Evolutionary conservation across 2,329 filamentous ascomycete species (phyloP).

Genomic region (Sphaerulina musiva): DNA sequence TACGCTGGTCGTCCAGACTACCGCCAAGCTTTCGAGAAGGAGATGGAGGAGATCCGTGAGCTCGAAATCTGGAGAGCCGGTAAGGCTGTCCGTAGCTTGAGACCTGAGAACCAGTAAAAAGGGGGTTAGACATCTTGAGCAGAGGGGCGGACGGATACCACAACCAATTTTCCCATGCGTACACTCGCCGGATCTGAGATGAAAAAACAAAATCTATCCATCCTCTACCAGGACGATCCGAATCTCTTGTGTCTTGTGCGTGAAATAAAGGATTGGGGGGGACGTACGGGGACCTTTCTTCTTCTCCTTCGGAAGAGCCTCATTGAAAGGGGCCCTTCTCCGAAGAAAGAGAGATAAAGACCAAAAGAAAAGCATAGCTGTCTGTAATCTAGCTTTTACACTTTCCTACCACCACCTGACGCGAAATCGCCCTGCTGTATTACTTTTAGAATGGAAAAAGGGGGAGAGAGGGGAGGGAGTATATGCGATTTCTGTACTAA

Average conservation of each 20-base stretch:
- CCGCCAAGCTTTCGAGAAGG: constrained; percentile 92
- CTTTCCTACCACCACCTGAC: neutral
- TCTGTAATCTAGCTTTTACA: neutral
- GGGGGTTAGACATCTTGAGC: neutral
- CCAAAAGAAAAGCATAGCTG: neutral
- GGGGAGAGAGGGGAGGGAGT: too few species aligned
- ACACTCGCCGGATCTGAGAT: neutral
- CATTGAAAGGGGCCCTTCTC: too few species aligned
- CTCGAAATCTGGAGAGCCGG: constrained; percentile 99
- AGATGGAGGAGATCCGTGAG: constrained; percentile 97
- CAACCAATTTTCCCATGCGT: neutral
- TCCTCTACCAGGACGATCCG: neutral
- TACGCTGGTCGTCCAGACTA: constrained; percentile 97
- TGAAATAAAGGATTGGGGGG: neutral
- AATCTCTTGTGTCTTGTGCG: neutral
- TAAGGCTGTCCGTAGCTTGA: constrained; percentile 72
- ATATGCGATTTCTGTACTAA: too few species aligned
- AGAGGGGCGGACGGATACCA: neutral
- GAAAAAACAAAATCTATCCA: neutral
- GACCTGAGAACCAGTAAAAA: constrained; percentile 34
- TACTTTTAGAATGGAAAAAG: neutral
- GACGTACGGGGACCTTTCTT: neutral
- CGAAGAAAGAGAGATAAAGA: too few species aligned
- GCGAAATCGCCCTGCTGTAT: neutral
- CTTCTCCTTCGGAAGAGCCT: too few species aligned